Evolutionary conservation across 2,329 filamentous ascomycete species (phyloP).

Genomic region (Monilinia vaccinii-corymbosi): DNA sequence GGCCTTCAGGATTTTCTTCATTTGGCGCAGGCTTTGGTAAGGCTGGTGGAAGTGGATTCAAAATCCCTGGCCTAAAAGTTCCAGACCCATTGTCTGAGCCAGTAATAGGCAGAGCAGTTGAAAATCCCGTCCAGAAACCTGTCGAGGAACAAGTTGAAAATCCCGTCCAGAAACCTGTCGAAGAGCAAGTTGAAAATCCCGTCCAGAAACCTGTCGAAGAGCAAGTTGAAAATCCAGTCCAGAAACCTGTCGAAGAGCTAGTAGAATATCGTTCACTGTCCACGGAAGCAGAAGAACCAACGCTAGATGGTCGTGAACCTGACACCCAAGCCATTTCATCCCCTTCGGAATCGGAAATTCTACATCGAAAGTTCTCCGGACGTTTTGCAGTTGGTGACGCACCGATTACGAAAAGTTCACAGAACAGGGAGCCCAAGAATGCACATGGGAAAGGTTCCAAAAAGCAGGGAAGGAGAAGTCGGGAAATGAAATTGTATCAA

Average conservation of each 20-base stretch:
- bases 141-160: background rate
- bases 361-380: conserved; percentile 2
- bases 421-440: conserved; percentile 7
- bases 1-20: background rate
- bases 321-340: background rate
- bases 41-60: background rate
- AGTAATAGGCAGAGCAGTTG: background rate
- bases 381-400: conserved; percentile 6
- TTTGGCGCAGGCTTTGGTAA: background rate
- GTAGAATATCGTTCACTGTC: background rate
- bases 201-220: background rate
- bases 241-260: background rate
- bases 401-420: background rate
- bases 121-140: background rate
- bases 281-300: background rate
- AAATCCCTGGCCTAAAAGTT: background rate
- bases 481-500: conserved; percentile 17
- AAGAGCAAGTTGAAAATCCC: background rate
- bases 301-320: background rate
- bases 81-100: background rate
- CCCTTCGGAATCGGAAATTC: background rate
- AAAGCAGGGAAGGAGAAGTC: conserved; percentile 26
- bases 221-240: no score
- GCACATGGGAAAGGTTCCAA: conserved; percentile 22
- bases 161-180: no score